These are phyloP conservation scores for Massarina eburnea DNA, from an alignment of 2,329 filamentous ascomycete genomes.

Conservation along the genomic window DNA sequence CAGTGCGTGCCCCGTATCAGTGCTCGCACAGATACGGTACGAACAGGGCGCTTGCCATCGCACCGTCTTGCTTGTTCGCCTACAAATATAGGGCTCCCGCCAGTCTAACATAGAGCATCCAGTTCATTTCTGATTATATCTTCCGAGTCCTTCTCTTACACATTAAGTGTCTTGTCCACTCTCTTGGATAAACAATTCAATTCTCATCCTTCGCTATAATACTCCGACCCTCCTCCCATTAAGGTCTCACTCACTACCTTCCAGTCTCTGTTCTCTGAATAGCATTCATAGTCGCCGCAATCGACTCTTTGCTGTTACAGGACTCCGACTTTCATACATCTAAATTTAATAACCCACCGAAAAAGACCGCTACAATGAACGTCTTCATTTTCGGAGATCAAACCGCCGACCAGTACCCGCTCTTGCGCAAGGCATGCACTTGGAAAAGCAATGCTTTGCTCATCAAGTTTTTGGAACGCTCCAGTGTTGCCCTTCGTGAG, in stretches of 20 bases:
- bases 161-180: conserved; percentile 12
- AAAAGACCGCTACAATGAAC: conserved; percentile 42
- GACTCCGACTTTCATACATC: not conserved
- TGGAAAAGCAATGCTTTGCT: conserved; percentile 60
- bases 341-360: conserved; percentile 24
- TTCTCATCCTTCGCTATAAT: not conserved
- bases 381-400: conserved; percentile 71
- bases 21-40: conserved; percentile 43
- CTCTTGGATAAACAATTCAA: conserved; percentile 2
- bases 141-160: conserved; percentile 23
- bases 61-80: conserved; percentile 31
- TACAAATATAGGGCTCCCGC: conserved; percentile 42
- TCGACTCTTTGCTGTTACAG: conserved; percentile 1
- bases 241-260: not conserved
- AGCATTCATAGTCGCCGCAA: not conserved
- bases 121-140: conserved; percentile 28
- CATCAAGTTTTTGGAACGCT: conserved; percentile 63
- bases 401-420: conserved; percentile 66
- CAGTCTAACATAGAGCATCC: conserved; percentile 23
- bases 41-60: conserved; percentile 37
- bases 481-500: conserved; percentile 59
- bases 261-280: not conserved
- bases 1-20: conserved; percentile 41
- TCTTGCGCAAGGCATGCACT: conserved; percentile 55
- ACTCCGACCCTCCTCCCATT: not conserved